A percentile compares a stretch with the other conserved stretches of the same genome.
phyloP scores from a whole-genome alignment of 2,329 filamentous ascomycete genomes.

The Zymoseptoria ardabiliae region DNA sequence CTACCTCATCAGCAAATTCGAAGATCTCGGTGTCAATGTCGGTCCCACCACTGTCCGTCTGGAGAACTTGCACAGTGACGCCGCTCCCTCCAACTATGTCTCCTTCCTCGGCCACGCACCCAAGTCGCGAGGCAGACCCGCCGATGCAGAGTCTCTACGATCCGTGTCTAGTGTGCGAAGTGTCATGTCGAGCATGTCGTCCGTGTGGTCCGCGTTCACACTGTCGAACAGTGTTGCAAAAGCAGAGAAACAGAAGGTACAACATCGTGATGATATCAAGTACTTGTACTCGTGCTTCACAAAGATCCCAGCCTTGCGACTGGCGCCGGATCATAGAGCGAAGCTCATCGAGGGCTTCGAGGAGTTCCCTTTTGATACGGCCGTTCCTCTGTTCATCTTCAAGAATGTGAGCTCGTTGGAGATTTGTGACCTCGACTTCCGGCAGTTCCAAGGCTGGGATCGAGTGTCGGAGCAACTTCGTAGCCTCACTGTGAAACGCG shows the following conservation, averaged over 20 bases:
- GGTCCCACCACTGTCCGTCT: slow-evolving; percentile 94
- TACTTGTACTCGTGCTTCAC: slow-evolving; percentile 98
- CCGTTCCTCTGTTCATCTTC: slow-evolving; percentile 92
- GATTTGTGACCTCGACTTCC: slow-evolving; percentile 90
- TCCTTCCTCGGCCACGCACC: slow-evolving; percentile 85
- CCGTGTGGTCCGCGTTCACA: slow-evolving; percentile 82
- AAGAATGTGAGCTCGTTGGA: slow-evolving; percentile 94
- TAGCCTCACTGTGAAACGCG: slow-evolving; percentile 80
- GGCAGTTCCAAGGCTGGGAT: slow-evolving; percentile 97
- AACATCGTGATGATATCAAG: slow-evolving; percentile 78
- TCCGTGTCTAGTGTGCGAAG: slow-evolving; percentile 95
- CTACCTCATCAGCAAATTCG: slow-evolving; percentile 90
- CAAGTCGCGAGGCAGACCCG: slow-evolving; percentile 67
- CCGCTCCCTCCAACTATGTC: slow-evolving; percentile 83
- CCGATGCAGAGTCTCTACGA: slow-evolving; percentile 84
- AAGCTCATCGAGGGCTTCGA: slow-evolving; percentile 88
- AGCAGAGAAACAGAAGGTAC: slow-evolving; percentile 82
- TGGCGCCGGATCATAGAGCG: slow-evolving; percentile 89
- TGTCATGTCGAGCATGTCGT: slow-evolving; percentile 94
- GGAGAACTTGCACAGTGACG: slow-evolving; percentile 87
- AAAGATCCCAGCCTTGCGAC: slow-evolving; percentile 85
- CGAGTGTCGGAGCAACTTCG: slow-evolving; percentile 83
- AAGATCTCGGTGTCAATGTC: slow-evolving; percentile 82
- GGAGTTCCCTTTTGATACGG: slow-evolving; percentile 96
- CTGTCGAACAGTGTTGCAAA: slow-evolving; percentile 74